Evolutionary conservation across 1,284 basidiomycete species (phyloP).

Genomic region (Cutaneotrichosporon spelunceum): DNA sequence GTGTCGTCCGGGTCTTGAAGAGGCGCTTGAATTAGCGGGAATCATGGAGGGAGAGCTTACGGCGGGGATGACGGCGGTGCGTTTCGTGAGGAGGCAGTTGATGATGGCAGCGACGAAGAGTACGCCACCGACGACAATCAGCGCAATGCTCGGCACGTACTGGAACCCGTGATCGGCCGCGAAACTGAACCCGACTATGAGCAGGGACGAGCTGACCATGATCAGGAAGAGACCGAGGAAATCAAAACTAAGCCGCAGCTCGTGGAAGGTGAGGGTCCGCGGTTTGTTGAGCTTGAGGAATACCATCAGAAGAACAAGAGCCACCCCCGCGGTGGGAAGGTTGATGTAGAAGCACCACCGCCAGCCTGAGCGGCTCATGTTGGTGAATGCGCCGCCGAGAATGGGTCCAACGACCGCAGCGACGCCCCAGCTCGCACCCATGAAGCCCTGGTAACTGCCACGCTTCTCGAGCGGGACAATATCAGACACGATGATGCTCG

Average conservation of each 20-base stretch:
- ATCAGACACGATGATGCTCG: conserved; percentile 32
- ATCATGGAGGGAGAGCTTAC: conserved; percentile 19
- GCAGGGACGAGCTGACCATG: conserved; percentile 66
- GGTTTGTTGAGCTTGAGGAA: conserved; percentile 72
- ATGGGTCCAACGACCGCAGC: conserved; percentile 50
- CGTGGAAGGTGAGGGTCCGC: conserved; percentile 11
- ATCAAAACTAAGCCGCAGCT: conserved; percentile 44
- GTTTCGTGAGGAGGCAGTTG: conserved; percentile 67
- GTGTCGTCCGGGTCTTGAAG: conserved; percentile 43
- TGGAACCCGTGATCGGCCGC: conserved; percentile 49
- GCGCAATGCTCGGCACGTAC: conserved; percentile 62
- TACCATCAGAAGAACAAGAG: conserved; percentile 67
- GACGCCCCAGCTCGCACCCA: conserved; percentile 52
- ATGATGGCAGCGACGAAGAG: conserved; percentile 60
- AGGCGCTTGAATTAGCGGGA: conserved; percentile 26
- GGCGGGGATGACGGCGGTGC: conserved; percentile 67
- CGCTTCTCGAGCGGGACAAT: conserved; percentile 44
- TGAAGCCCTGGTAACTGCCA: conserved; percentile 50
- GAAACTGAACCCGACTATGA: conserved; percentile 70
- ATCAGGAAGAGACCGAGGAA: conserved; percentile 57
- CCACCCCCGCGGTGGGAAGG: conserved; percentile 54
- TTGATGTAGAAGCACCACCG: conserved; percentile 38
- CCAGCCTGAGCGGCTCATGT: conserved; percentile 29
- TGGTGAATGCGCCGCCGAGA: conserved; percentile 45
- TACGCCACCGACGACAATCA: conserved; percentile 66